Evolutionary conservation across 163 green algal species (phyloP), one percentile per base, ranked within the genome.

Genomic region (Scenedesmus sp.): DNA sequence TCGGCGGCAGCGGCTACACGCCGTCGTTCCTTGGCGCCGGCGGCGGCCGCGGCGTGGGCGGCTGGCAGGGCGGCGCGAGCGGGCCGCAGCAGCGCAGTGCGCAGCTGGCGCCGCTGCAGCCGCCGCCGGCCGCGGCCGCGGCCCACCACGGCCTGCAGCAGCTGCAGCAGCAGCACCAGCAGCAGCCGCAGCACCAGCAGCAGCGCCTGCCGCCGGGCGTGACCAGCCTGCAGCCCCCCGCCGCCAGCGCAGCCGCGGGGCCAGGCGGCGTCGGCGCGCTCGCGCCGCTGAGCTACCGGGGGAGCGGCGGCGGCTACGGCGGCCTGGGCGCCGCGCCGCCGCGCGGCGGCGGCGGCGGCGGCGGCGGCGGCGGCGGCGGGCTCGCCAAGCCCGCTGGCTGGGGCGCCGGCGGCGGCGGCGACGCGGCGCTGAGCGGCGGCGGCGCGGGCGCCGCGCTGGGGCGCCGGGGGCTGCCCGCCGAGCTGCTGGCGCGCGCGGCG

Each of bases 141-240:
- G 6, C 63, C 24, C 34, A 33, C 18, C 10, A 48, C 33, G 9
- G n/a, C 51, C 24, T 20, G 9, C 58, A 34, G 44, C 31, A 29
- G 18, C 44, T 45, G 22, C 11, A 26, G 5, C 31, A 17, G 57
- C 31, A 63, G 51, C 67, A 63, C 24, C 36, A 57, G 53, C 69
- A 70, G 58, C 57, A 70, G 44, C 58, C 45, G 69, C 69, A 77
- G 34, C 50, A 60, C 20, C 60, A 53, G 33, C 34, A 53, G 33
- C 42, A 56, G 63, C 42, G 28, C 20, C 39, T 76, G 63, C 78
- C 67, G 11, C 67, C 67, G 34, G 67, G 67, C 28, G 67, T 66
- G 17, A 77, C 67, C 22, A 34, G 67, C 11, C 24, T 77, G 33
- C 67, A 66, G 34, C 51, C 44, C 4, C 67, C 66, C 2, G 45